phyloP scores from a whole-genome alignment of 305 asterid species.

The Fraxinus angustifolia region DNA sequence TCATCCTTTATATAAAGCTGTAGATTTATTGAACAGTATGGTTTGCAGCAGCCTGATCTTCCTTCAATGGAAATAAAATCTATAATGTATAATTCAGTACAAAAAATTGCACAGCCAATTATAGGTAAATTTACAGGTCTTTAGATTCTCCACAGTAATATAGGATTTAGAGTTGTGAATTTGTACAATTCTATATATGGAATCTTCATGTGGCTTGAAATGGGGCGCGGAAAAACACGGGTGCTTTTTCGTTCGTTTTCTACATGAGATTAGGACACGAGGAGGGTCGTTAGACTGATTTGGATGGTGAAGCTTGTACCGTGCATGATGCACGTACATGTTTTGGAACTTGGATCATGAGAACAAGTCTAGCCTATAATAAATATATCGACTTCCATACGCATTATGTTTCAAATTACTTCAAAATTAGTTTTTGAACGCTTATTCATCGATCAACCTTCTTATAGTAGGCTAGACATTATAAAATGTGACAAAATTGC shows the following conservation, averaged over 20 bases:
- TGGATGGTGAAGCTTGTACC: not conserved
- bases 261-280: not conserved
- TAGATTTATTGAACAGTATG: not conserved
- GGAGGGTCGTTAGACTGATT: not conserved
- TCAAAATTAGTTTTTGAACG: too few relatives aligned
- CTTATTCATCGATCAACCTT: too few relatives aligned
- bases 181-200: not conserved
- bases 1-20: not conserved
- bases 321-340: not conserved
- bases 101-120: constrained; percentile 19
- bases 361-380: not conserved
- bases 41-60: not conserved
- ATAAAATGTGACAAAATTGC: too few relatives aligned
- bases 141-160: not conserved
- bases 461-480: too few relatives aligned
- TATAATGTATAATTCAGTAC: constrained; percentile 7
- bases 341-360: not conserved
- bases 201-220: not conserved
- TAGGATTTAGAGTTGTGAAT: constrained; percentile 4
- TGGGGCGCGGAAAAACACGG: not conserved
- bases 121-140: not conserved
- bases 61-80: constrained; percentile 22
- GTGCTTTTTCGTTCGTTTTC: not conserved
- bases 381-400: too few relatives aligned
- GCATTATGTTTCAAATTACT: too few relatives aligned